Base-by-base conservation (phyloP, 2,329 filamentous ascomycete genomes). In the Pseudogymnoascus sp. region DNA sequence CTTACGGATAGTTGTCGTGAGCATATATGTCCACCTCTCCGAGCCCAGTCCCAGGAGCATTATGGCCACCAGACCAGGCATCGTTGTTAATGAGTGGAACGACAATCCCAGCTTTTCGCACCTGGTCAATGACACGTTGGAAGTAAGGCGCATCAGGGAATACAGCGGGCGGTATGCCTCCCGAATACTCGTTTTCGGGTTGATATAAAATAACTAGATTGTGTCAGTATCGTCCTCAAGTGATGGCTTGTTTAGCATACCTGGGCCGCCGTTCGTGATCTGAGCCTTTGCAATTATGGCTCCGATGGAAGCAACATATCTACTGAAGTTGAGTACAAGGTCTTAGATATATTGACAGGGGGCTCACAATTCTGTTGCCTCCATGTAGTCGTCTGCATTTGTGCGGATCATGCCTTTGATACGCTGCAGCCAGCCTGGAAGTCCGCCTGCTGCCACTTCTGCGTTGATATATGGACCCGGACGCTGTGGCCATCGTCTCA, bases 401-500 rank as follows among this genome's bases (percentile, higher is more conserved):
- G 88, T 89, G 60, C 89, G 80, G 60, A 90, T 74, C 0, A 77
- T 79, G 0, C 82, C 88, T 59, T 83, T 81, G 14, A 86, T 77
- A 14, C 88, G 79, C 71, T 88, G 84, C 12, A 92, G 72, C 89
- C 90, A 93, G 1, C 89, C 90, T 0, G 90, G 90, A 65, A 88
- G 91, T 0, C 90, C 90, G 63, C 90, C 90, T 0, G 88, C 89
- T 2, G 84, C 85, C 0, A 79, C 84, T 72, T 93, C 89, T 1
- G 88, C 89, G 69, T 92, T 91, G 76, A 91, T 90, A 62, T 90
- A 90, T 0, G 88, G 88, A 0, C 88, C 87, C 0, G 87, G 87
- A 0, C 85, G 77, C 49, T 56, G 49, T 7, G 5, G 9, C 5
- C 49, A 56, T 56, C n/a, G 9, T 56, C 49, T 56, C n/a, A 56